Conservation (phyloP, 257 asterid genomes). For the Solanum pinnatisectum region DNA sequence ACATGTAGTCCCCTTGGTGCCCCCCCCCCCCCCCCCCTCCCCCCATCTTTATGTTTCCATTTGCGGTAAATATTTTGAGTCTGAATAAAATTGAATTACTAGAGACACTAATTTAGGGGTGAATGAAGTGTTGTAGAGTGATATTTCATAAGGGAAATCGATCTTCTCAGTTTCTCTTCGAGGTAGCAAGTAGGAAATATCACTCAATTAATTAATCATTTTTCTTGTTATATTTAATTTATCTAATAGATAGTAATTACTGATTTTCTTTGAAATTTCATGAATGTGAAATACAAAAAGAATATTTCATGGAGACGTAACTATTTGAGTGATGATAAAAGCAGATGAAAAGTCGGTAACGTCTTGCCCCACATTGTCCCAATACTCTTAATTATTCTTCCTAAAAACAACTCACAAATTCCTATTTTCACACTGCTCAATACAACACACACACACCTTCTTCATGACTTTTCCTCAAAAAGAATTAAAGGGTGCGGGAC, state of each 20-base stretch:
- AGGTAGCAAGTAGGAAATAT: not conserved
- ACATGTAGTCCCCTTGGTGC: no score
- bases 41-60: no score
- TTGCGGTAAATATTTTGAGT: no score
- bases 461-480: not conserved
- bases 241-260: no score
- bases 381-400: not conserved
- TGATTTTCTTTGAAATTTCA: no score
- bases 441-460: not conserved
- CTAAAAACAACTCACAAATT: not conserved
- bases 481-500: rapidly evolving
- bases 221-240: no score
- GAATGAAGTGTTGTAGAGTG: not conserved
- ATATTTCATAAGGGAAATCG: no score
- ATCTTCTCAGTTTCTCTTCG: no score
- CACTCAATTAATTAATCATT: not conserved
- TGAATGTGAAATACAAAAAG: not conserved
- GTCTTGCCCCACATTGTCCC: not conserved
- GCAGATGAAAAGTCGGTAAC: not conserved
- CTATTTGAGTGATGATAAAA: not conserved
- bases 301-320: not conserved
- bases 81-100: not conserved
- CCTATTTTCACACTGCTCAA: not conserved
- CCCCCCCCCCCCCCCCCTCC: no score
- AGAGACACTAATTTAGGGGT: no score